phyloP scores from a whole-genome alignment of 1,284 basidiomycete species.

The Apiotrichum laibachii region DNA sequence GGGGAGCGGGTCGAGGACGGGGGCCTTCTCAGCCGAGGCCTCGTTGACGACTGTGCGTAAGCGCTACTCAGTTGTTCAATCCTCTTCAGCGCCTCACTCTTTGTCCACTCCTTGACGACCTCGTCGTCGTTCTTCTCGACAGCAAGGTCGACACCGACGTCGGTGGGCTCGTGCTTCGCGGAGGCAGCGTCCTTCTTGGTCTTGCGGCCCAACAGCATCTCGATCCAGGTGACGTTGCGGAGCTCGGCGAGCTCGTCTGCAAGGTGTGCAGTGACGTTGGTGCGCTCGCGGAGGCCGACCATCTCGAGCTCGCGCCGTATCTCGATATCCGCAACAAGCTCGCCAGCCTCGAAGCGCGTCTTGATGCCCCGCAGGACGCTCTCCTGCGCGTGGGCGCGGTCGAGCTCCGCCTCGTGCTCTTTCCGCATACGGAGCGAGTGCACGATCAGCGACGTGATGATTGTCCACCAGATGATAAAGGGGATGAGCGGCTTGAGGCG shows the following conservation, averaged over 20 bases:
- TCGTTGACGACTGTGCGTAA: conserved; percentile 13
- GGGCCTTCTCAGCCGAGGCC: not conserved
- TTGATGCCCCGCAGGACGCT: conserved; percentile 38
- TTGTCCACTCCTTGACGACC: conserved; percentile 14
- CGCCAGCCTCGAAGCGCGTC: conserved; percentile 22
- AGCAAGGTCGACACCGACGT: not conserved
- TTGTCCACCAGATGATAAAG: conserved; percentile 49
- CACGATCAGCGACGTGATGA: conserved; percentile 47
- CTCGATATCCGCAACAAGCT: conserved; percentile 33
- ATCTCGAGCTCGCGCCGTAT: conserved; percentile 49
- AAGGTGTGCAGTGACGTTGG: conserved; percentile 5
- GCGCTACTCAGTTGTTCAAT: not conserved
- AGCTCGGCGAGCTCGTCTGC: conserved; percentile 29
- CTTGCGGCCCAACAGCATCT: conserved; percentile 41
- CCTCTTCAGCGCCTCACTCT: conserved; percentile 9
- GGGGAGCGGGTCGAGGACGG: not conserved
- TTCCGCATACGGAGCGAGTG: conserved; percentile 39
- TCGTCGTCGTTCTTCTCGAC: conserved; percentile 26
- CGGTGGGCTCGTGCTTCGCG: conserved; percentile 25
- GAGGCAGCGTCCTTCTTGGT: conserved; percentile 16
- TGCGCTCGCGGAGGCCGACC: conserved; percentile 46
- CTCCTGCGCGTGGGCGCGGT: conserved; percentile 36
- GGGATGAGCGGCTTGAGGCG: conserved; percentile 46
- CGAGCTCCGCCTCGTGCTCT: conserved; percentile 29
- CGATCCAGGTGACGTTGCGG: conserved; percentile 40